Conservation (phyloP, 2,329 filamentous ascomycete genomes). For the Alternaria ventricosa region DNA sequence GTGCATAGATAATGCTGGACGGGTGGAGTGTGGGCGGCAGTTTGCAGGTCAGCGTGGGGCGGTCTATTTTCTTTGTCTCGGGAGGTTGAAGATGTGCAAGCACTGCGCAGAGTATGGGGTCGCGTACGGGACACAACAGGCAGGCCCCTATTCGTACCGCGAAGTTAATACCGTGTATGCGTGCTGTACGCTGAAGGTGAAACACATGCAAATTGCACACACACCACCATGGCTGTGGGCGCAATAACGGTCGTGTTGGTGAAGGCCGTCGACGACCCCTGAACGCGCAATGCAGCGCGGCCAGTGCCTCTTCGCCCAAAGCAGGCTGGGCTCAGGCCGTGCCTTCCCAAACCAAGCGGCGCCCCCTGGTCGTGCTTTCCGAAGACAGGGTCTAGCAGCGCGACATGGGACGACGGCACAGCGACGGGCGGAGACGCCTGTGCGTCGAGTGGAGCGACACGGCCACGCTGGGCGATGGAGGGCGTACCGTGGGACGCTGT, state of each 20-base stretch:
- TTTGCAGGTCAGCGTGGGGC: conserved; percentile 10
- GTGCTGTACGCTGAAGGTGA: conserved; percentile 10
- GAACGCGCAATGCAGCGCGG: conserved; percentile 10
- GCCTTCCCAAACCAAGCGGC: conserved; percentile 27
- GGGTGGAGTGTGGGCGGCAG: neutral
- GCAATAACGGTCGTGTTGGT: conserved; percentile 13
- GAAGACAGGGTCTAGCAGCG: conserved; percentile 15
- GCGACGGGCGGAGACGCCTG: conserved; percentile 3
- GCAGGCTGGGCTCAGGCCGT: conserved; percentile 18
- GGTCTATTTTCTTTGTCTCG: conserved; percentile 1
- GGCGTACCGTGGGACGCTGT: neutral
- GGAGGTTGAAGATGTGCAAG: conserved; percentile 10
- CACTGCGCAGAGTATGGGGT: neutral
- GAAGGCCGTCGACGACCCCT: conserved; percentile 15
- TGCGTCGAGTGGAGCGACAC: neutral
- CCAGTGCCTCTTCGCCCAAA: conserved; percentile 13
- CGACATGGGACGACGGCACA: conserved; percentile 7
- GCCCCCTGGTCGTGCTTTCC: conserved; percentile 17
- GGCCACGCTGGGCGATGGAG: neutral
- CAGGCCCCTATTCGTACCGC: conserved; percentile 19
- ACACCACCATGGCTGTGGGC: conserved; percentile 9
- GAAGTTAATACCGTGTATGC: conserved; percentile 3
- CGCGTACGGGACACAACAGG: neutral
- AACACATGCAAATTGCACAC: conserved; percentile 26
- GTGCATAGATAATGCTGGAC: neutral